Conservation (phyloP, 2,329 filamentous ascomycete genomes). For the Cordyceps cicadae region DNA sequence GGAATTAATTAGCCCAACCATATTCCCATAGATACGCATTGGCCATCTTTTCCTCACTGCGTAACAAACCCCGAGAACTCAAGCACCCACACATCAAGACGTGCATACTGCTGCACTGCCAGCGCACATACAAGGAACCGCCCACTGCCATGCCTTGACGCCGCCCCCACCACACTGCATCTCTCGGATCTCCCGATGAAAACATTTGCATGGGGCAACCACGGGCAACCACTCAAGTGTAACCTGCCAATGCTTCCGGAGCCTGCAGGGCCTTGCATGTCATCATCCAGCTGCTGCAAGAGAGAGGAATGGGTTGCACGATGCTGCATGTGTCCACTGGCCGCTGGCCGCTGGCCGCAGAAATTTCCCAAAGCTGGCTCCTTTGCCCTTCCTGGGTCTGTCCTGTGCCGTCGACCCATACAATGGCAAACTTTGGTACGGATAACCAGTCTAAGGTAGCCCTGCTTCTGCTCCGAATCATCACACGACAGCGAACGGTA, state of each 20-base stretch:
- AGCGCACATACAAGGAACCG: background rate
- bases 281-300: background rate
- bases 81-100: background rate
- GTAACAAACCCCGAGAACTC: background rate
- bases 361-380: background rate
- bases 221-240: background rate
- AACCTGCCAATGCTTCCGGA: no score
- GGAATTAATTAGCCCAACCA: background rate
- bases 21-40: background rate
- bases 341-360: background rate
- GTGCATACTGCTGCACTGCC: background rate
- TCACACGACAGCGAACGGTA: background rate
- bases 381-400: background rate
- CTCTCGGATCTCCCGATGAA: slow-evolving; percentile 7
- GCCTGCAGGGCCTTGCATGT: background rate
- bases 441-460: background rate
- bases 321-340: background rate
- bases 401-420: background rate
- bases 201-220: background rate
- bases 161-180: slow-evolving; percentile 1
- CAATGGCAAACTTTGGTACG: background rate
- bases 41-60: background rate
- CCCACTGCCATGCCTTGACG: background rate
- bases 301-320: background rate
- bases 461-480: background rate